Evolutionary conservation across 352 stramenopile genomes (phyloP).

Genomic region (Globisporangium uncinulatum): DNA sequence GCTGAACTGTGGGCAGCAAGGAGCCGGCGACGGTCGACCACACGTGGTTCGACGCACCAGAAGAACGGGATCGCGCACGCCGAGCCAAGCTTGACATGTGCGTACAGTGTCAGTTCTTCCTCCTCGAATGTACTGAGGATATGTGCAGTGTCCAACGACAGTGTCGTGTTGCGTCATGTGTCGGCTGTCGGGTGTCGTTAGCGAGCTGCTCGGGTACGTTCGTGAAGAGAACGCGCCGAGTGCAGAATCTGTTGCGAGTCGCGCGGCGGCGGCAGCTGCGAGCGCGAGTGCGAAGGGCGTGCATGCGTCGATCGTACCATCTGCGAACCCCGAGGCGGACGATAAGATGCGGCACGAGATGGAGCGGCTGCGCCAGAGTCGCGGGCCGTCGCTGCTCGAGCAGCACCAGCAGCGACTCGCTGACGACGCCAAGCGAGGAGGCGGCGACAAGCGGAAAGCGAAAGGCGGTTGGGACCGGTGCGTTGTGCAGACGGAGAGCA

Average conservation of each 20-base stretch:
- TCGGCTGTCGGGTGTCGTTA: constrained; percentile 11
- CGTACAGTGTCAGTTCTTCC: background rate
- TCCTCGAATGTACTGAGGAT: too few relatives aligned
- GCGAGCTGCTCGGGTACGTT: constrained; percentile 78
- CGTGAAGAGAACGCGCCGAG: constrained; percentile 60
- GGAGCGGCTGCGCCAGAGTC: constrained; percentile 44
- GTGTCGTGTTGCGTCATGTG: background rate
- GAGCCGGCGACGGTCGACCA: constrained; percentile 68
- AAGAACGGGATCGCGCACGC: constrained; percentile 73
- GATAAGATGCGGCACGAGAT: constrained; percentile 67
- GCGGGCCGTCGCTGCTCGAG: constrained; percentile 70
- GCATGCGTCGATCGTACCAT: constrained; percentile 65
- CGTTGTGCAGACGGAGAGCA: background rate
- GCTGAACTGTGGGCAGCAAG: constrained; percentile 30
- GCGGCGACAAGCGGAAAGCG: constrained; percentile 9
- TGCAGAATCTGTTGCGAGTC: constrained; percentile 12
- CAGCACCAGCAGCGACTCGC: constrained; percentile 70
- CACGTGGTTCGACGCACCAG: constrained; percentile 78
- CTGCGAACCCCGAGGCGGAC: constrained; percentile 58
- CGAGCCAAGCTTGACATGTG: constrained; percentile 82
- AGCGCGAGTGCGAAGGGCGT: constrained; percentile 16
- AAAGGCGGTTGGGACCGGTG: constrained; percentile 60
- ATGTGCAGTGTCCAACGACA: background rate
- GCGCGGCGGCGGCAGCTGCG: constrained; percentile 4
- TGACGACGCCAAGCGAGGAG: constrained; percentile 27